Evolutionary conservation across 176 grass and related monocot genomes (phyloP), one percentile per base, ranked within the genome.

Genomic region (Carex cristatella): DNA sequence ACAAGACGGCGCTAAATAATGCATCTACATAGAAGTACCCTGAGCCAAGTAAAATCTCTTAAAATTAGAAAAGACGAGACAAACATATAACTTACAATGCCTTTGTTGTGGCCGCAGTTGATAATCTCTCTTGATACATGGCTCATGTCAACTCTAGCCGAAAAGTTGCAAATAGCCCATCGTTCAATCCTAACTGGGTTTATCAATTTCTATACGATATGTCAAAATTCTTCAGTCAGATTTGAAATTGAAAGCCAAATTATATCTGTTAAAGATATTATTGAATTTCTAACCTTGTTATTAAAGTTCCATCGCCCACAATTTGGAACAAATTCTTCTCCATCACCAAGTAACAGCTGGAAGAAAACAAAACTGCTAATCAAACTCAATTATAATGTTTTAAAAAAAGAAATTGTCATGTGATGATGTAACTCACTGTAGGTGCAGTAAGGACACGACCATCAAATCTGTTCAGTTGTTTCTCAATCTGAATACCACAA

Each of bases 111-210:
- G 83, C 91, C 95, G 84, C 88, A 98, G 79, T 89, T 94, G 88
- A 94, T 90, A 65, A 98, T 79, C 6, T 98, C 91, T 84, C 91
- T 88, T 90, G 92, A 94, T 16, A 98, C 87, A 77, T 88, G 74
- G 86, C 90, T 93, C 88, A 94, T 91, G 84, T 98, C 92, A 91
- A 92, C 89, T 38, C 89, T 91, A 82, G 95, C 86, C 61, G 94
- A 97, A 82, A 97, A 97, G 89, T 97, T 97, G 61, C 92, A 92
- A 84, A 97, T 93, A 40, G 92, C 92, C 94, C 94, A 97, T 3
- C 65, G 68, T 49, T 91, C 87, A 84, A 97, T 97, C 79, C 63
- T 90, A 60, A 91, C 84, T 9, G 95, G 92, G 15, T 82, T 74
- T 30, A 82, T 88, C 32, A 98, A 81, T 75, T 74, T 98, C 95